These are phyloP conservation scores for Botrytis paeoniae DNA, from an alignment of 2,329 filamentous ascomycete species.

Conservation along the genomic window DNA sequence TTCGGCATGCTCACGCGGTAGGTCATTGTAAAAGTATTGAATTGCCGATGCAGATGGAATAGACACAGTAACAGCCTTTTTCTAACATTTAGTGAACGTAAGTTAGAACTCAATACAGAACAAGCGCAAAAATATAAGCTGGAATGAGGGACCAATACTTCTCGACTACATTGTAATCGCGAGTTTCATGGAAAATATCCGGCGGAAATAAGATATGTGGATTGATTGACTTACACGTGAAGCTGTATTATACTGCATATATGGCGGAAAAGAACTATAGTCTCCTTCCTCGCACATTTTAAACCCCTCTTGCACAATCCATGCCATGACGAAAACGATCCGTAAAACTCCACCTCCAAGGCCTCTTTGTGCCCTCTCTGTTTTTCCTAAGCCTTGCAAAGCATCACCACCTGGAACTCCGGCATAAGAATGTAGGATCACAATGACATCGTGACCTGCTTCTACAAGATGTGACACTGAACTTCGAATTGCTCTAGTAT, in stretches of 20 bases:
- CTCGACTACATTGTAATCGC: background rate
- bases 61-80: conserved; percentile 17
- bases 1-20: conserved; percentile 15
- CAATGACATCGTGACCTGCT: conserved; percentile 36
- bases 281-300: conserved; percentile 18
- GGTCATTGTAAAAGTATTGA: conserved; percentile 16
- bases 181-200: background rate
- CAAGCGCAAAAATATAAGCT: background rate
- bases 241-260: conserved; percentile 11
- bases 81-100: conserved; percentile 16
- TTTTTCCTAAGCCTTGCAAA: conserved; percentile 29
- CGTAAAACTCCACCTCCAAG: conserved; percentile 32
- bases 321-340: conserved; percentile 44
- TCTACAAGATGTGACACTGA: conserved; percentile 37
- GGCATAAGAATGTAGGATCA: conserved; percentile 32
- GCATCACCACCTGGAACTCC: conserved; percentile 33
- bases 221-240: conserved; percentile 16
- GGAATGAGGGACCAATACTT: background rate
- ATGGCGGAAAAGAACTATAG: conserved; percentile 18
- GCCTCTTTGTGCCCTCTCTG: conserved; percentile 26
- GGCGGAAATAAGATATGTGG: background rate
- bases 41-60: conserved; percentile 14
- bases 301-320: conserved; percentile 23
- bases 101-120: background rate
- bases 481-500: conserved; percentile 40